Evolutionary conservation across 768 basidiomycete species (phyloP).

Genomic region (Termitomyces sp.): DNA sequence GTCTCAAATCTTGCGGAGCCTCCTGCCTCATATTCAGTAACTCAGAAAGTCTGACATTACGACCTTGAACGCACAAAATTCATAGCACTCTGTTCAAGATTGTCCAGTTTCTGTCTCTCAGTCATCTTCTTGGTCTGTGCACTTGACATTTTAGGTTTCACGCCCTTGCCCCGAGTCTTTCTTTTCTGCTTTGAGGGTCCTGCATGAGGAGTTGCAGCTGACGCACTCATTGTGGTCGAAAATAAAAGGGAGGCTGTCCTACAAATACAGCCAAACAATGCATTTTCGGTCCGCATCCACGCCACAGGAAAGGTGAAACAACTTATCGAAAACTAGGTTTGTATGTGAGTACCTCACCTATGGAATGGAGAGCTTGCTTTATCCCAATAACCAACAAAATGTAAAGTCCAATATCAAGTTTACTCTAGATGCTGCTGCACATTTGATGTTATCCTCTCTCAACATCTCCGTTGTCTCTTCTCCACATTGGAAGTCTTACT

Average conservation of each 20-base stretch:
- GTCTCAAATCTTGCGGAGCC: constrained; percentile 41
- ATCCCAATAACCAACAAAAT: too few species aligned
- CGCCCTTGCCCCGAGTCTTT: constrained; percentile 2
- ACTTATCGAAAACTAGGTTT: too few species aligned
- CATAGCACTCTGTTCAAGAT: constrained; percentile 41
- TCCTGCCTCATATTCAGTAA: constrained; percentile 32
- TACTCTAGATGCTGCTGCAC: too few species aligned
- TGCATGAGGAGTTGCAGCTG: constrained; percentile 1
- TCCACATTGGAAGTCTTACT: too few species aligned
- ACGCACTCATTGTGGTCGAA: background rate
- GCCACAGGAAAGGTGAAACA: too few species aligned
- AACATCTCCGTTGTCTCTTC: too few species aligned
- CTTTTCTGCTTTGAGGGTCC: constrained; percentile 12
- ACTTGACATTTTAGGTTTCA: constrained; percentile 5
- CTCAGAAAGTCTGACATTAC: background rate
- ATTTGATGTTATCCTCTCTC: too few species aligned
- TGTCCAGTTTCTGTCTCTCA: constrained; percentile 46
- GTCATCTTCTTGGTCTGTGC: constrained; percentile 36
- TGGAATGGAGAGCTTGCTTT: too few species aligned
- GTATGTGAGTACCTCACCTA: too few species aligned
- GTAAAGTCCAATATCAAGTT: too few species aligned
- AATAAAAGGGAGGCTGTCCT: background rate
- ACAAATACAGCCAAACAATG: background rate
- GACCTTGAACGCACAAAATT: constrained; percentile 35
- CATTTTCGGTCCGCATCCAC: too few species aligned